Percentiles rank a stretch among this genome's conserved stretches.
These are phyloP conservation scores for Fraxinus americana DNA, from an alignment of 257 asterid genomes.

Conservation along the genomic window DNA sequence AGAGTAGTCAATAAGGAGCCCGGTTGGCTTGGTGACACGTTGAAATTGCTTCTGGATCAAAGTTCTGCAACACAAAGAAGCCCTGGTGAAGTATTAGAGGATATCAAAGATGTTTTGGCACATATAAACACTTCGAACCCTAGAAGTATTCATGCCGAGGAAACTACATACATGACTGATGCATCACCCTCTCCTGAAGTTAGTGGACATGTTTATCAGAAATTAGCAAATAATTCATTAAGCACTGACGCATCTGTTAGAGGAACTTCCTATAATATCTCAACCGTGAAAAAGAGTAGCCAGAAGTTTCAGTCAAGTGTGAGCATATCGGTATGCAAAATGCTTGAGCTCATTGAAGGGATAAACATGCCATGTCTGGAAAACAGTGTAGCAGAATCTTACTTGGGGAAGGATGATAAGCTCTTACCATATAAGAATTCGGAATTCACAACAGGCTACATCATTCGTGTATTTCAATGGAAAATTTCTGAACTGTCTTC, in stretches of 20 bases:
- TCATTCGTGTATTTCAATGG: conserved; percentile 73
- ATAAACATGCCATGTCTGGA: conserved; percentile 48
- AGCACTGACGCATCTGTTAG: conserved; percentile 33
- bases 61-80: conserved; percentile 36
- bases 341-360: conserved; percentile 74
- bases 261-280: conserved; percentile 30
- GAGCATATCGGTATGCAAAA: conserved; percentile 46
- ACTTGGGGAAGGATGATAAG: conserved; percentile 35
- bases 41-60: conserved; percentile 49
- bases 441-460: conserved; percentile 48
- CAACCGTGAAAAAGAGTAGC: conserved; percentile 33
- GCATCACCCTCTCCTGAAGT: conserved; percentile 19
- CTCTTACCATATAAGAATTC: conserved; percentile 34
- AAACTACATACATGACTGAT: conserved; percentile 13
- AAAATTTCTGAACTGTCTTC: conserved; percentile 59
- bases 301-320: conserved; percentile 34
- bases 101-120: conserved; percentile 47
- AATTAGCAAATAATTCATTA: conserved; percentile 25
- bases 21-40: conserved; percentile 34
- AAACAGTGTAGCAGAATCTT: conserved; percentile 38
- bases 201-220: conserved; percentile 25
- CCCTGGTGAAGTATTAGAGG: conserved; percentile 51
- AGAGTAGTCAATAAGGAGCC: conserved; percentile 18
- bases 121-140: conserved; percentile 17
- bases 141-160: background rate